Conservation (phyloP, 345 rosid genomes). For the Pseudoturritis turrita region DNA sequence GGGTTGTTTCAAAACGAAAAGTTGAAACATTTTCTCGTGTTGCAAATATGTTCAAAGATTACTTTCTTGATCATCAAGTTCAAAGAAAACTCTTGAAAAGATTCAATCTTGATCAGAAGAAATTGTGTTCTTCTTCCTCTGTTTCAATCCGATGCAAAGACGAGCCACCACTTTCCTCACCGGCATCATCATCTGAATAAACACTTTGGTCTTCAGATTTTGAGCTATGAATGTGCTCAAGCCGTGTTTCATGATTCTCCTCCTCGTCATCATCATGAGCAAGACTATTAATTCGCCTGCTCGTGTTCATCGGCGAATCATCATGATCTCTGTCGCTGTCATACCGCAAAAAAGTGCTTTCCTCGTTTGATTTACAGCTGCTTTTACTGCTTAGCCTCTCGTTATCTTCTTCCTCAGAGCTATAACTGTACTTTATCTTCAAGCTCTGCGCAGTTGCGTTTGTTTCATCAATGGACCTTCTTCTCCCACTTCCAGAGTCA, state of each 20-base stretch:
- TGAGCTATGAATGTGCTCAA: conserved; percentile 23
- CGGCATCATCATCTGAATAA: conserved; percentile 21
- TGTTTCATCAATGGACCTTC: conserved; percentile 17
- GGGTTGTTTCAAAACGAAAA: conserved; percentile 1
- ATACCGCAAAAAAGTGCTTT: conserved; percentile 11
- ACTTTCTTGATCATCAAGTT: conserved; percentile 4
- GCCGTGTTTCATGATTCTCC: conserved; percentile 11
- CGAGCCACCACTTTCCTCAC: conserved; percentile 4
- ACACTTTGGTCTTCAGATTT: conserved; percentile 18
- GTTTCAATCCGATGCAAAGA: not conserved
- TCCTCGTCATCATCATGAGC: not conserved
- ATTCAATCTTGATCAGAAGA: conserved; percentile 18
- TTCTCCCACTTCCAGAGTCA: conserved; percentile 10
- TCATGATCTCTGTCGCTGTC: conserved; percentile 6
- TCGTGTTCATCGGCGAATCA: conserved; percentile 7
- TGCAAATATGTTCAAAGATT: conserved; percentile 4
- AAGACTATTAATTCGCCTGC: conserved; percentile 10
- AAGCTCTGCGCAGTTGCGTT: conserved; percentile 27
- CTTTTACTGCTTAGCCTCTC: conserved; percentile 19
- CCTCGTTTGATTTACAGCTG: conserved; percentile 14
- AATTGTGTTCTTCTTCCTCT: conserved; percentile 18
- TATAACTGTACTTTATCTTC: conserved; percentile 26
- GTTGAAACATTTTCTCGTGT: not conserved
- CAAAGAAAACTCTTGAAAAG: not conserved
- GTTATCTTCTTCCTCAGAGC: conserved; percentile 28